Evolutionary conservation across 2,329 filamentous ascomycete species (phyloP).

Genomic region (Trichoderma sp.): DNA sequence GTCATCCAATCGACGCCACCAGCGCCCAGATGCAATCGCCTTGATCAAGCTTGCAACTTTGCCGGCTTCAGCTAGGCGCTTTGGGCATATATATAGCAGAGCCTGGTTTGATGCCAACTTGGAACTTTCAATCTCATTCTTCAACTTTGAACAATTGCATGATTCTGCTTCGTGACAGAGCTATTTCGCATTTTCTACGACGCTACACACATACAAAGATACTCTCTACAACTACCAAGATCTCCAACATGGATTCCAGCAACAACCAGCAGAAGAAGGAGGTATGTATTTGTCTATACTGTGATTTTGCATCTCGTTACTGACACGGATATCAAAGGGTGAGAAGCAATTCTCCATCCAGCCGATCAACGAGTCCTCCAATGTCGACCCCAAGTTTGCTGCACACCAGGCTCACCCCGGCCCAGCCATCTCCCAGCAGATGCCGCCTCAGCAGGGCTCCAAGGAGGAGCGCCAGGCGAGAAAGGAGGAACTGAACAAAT

Average conservation of each 20-base stretch:
- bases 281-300: background rate
- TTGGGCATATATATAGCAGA: background rate
- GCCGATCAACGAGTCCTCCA: slow-evolving; percentile 42
- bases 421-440: slow-evolving; percentile 55
- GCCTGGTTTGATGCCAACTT: background rate
- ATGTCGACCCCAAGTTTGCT: slow-evolving; percentile 50
- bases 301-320: background rate
- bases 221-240: background rate
- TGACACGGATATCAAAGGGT: slow-evolving; percentile 29
- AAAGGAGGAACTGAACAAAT: slow-evolving; percentile 66
- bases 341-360: slow-evolving; percentile 50
- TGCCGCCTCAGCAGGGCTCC: slow-evolving; percentile 59
- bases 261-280: slow-evolving; percentile 28
- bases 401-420: slow-evolving; percentile 59
- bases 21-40: background rate
- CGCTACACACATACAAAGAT: background rate
- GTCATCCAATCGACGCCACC: slow-evolving; percentile 17
- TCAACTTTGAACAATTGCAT: background rate
- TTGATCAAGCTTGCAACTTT: background rate
- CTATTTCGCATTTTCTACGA: background rate
- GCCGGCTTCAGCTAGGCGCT: background rate
- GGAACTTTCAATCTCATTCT: background rate
- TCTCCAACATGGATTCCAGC: slow-evolving; percentile 25
- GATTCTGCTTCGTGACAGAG: background rate
- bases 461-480: slow-evolving; percentile 69